Evolutionary conservation across 208 protist genomes (phyloP).

Genomic region (Acanthamoeba castellanii): DNA sequence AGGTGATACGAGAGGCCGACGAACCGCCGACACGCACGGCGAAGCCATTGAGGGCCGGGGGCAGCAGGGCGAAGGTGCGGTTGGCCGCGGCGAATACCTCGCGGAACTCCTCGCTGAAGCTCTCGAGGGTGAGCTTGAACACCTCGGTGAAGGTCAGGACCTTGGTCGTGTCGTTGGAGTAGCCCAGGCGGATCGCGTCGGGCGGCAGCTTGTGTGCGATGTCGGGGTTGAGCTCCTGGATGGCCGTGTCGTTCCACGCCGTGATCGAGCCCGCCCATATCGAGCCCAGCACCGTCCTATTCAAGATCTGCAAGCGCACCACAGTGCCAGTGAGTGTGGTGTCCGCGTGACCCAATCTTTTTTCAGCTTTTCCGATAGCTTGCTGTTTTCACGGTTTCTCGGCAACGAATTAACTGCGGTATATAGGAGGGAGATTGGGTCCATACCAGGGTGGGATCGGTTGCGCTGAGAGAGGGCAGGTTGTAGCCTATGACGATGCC

Average conservation of each 20-base stretch:
- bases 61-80: background rate
- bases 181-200: background rate
- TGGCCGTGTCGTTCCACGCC: background rate
- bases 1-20: background rate
- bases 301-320: background rate
- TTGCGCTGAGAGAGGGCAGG: background rate
- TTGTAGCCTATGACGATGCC: conserved; percentile 15
- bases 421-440: background rate
- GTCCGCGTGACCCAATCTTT: too few relatives aligned
- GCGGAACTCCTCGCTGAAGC: background rate
- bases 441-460: conserved; percentile 1
- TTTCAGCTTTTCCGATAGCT: too few relatives aligned
- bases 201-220: conserved; percentile 42
- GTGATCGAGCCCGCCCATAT: conserved; percentile 61
- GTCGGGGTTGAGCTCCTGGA: conserved; percentile 51
- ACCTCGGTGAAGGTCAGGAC: background rate
- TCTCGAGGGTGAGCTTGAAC: background rate
- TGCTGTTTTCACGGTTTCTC: background rate
- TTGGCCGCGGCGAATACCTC: background rate
- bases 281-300: background rate
- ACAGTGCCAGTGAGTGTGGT: background rate
- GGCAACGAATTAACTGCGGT: background rate
- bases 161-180: background rate
- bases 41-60: background rate
- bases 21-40: background rate